phyloP scores from a whole-genome alignment of 169 alveolate species.

The Plasmodium vivax region DNA sequence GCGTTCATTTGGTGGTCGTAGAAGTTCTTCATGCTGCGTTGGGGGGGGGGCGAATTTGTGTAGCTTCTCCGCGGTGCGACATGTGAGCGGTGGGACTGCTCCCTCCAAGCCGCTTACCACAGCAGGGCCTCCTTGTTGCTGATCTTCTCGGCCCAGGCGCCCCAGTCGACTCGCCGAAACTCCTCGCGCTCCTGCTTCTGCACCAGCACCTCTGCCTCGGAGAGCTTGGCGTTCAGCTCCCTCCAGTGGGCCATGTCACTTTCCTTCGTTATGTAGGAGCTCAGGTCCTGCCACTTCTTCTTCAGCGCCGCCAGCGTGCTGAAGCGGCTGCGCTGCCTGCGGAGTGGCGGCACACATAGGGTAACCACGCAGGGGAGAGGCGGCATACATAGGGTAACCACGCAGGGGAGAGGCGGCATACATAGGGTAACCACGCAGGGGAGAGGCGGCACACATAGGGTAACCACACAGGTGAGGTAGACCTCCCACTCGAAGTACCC shows the following conservation, averaged over 20 bases:
- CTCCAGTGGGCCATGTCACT: slow-evolving; percentile 56
- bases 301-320: slow-evolving; percentile 39
- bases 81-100: background rate
- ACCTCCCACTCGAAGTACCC: background rate
- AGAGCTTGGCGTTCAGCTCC: slow-evolving; percentile 36
- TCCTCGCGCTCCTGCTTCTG: slow-evolving; percentile 19
- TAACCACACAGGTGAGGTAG: background rate
- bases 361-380: background rate
- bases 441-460: background rate
- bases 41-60: background rate
- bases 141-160: slow-evolving; percentile 61
- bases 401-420: too few relatives aligned
- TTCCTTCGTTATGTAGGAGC: slow-evolving; percentile 58
- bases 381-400: background rate
- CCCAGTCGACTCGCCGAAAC: slow-evolving; percentile 75
- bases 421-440: too few relatives aligned
- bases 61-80: background rate
- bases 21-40: slow-evolving; percentile 74
- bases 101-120: slow-evolving; percentile 33
- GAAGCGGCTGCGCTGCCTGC: slow-evolving; percentile 16
- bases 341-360: background rate
- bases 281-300: slow-evolving; percentile 66
- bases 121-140: slow-evolving; percentile 75
- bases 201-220: slow-evolving; percentile 46
- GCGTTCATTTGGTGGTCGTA: slow-evolving; percentile 76